Evolutionary conservation across 495 filamentous ascomycete genomes (phyloP).

Genomic region (Podospora comata): DNA sequence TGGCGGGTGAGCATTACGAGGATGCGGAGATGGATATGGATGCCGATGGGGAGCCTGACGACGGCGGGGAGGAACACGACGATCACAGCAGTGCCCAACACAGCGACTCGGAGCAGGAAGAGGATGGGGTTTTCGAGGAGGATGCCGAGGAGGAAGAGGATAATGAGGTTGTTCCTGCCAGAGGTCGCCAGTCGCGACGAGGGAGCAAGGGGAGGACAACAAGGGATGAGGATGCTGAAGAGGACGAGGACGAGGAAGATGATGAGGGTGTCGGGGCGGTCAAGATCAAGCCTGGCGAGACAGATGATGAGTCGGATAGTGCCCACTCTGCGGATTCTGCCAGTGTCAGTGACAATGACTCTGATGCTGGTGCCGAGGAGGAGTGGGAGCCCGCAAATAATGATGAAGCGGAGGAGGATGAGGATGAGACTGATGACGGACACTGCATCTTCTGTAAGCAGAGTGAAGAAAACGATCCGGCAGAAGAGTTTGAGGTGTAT

Average conservation of each 20-base stretch:
- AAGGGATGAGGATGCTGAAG: conserved; percentile 40
- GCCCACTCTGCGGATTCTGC: conserved; percentile 22
- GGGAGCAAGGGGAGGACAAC: conserved; percentile 33
- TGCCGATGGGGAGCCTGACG: conserved; percentile 39
- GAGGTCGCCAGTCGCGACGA: conserved; percentile 30
- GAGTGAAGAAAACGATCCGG: conserved; percentile 82
- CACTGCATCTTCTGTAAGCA: conserved; percentile 73
- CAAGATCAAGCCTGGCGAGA: conserved; percentile 60
- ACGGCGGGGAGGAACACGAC: conserved; percentile 34
- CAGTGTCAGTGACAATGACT: conserved; percentile 39
- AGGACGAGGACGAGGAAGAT: conserved; percentile 50
- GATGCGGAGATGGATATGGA: conserved; percentile 50
- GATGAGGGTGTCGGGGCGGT: conserved; percentile 72
- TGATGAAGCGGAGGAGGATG: conserved; percentile 65
- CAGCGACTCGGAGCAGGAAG: conserved; percentile 31
- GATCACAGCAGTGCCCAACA: conserved; percentile 9
- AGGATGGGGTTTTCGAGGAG: conserved; percentile 20
- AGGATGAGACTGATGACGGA: conserved; percentile 57
- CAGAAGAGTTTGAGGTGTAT: conserved; percentile 82
- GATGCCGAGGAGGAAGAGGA: conserved; percentile 41
- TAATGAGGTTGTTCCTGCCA: conserved; percentile 20
- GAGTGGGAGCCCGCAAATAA: conserved; percentile 67
- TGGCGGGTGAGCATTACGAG: conserved; percentile 49
- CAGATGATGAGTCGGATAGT: conserved; percentile 43
- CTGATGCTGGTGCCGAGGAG: conserved; percentile 23